Conservation (phyloP, 2,329 filamentous ascomycete species). For the Aspergillus fumigatus region DNA sequence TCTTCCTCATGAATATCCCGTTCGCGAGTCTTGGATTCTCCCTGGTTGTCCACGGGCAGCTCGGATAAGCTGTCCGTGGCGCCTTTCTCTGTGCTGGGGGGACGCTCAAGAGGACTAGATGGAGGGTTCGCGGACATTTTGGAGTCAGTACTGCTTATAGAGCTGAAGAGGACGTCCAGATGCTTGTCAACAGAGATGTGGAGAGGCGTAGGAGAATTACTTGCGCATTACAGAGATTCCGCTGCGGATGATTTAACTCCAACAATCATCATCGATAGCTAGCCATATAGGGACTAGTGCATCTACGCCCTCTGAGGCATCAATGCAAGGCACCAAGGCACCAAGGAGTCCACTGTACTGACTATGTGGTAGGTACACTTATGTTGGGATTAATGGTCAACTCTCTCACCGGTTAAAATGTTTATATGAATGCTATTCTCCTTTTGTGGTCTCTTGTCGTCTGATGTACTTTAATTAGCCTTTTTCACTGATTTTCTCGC, state of each 20-base stretch:
- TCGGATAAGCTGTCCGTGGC: constrained; percentile 5
- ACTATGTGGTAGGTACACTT: too few relatives aligned
- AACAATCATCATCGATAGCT: neutral
- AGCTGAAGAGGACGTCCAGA: neutral
- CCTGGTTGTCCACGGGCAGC: neutral
- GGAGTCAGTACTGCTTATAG: constrained; percentile 6
- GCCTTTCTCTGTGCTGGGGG: constrained; percentile 1
- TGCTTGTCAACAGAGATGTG: neutral
- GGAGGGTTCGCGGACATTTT: constrained; percentile 10
- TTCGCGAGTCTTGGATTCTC: neutral
- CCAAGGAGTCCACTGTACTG: too few relatives aligned
- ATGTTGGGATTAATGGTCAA: too few relatives aligned
- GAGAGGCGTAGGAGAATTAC: neutral
- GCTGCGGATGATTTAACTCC: neutral
- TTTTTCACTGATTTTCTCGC: too few relatives aligned
- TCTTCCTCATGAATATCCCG: constrained; percentile 43
- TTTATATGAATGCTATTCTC: too few relatives aligned
- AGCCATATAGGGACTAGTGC: neutral
- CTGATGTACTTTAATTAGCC: too few relatives aligned
- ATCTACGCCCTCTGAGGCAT: neutral
- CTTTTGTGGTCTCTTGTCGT: too few relatives aligned
- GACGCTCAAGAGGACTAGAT: neutral
- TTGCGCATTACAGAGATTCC: neutral
- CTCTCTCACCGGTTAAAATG: too few relatives aligned
- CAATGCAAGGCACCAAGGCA: neutral